Percentiles rank a stretch among this genome's conserved stretches.
These are phyloP conservation scores for Podospora conica DNA, from an alignment of 495 filamentous ascomycete species.

Conservation along the genomic window DNA sequence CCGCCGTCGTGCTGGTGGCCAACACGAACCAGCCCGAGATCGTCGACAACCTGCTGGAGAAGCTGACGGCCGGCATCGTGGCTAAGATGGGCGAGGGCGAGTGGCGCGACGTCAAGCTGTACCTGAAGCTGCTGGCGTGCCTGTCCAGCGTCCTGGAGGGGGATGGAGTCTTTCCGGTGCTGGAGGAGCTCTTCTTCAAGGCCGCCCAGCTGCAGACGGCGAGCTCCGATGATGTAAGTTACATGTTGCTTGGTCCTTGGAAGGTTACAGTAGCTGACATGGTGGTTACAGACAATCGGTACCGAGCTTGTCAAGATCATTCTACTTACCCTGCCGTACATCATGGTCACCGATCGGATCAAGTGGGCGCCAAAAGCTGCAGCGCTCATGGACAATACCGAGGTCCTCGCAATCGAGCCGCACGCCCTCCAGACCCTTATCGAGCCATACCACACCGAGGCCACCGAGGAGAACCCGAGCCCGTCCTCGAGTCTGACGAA, in stretches of 20 bases:
- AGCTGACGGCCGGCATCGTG: slow-evolving; percentile 52
- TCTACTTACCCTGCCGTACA: slow-evolving; percentile 84
- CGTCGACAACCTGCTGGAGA: slow-evolving; percentile 57
- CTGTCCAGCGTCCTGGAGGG: slow-evolving; percentile 73
- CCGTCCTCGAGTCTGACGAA: slow-evolving; percentile 61
- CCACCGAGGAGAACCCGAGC: slow-evolving; percentile 29
- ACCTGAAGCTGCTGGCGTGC: slow-evolving; percentile 79
- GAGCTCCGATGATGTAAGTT: slow-evolving; percentile 79
- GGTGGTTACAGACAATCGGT: slow-evolving; percentile 55
- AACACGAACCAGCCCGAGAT: slow-evolving; percentile 71
- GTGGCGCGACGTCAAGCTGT: slow-evolving; percentile 87
- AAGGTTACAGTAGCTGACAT: slow-evolving; percentile 13
- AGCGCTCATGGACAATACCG: slow-evolving; percentile 83
- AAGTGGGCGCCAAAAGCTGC: slow-evolving; percentile 61
- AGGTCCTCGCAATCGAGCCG: slow-evolving; percentile 79
- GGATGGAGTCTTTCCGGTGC: slow-evolving; percentile 75
- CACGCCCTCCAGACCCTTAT: slow-evolving; percentile 77
- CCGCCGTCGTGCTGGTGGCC: slow-evolving; percentile 66
- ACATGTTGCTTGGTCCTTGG: neutral
- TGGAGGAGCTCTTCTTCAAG: slow-evolving; percentile 78
- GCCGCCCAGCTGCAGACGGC: slow-evolving; percentile 86
- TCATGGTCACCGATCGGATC: slow-evolving; percentile 64
- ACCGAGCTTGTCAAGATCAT: slow-evolving; percentile 93
- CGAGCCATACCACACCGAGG: slow-evolving; percentile 67
- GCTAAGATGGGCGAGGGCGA: slow-evolving; percentile 59